Percentiles rank a stretch among this genome's conserved stretches.
These are phyloP conservation scores for Cadophora luteo-olivacea DNA, from an alignment of 2,329 filamentous ascomycete species.

Conservation along the genomic window DNA sequence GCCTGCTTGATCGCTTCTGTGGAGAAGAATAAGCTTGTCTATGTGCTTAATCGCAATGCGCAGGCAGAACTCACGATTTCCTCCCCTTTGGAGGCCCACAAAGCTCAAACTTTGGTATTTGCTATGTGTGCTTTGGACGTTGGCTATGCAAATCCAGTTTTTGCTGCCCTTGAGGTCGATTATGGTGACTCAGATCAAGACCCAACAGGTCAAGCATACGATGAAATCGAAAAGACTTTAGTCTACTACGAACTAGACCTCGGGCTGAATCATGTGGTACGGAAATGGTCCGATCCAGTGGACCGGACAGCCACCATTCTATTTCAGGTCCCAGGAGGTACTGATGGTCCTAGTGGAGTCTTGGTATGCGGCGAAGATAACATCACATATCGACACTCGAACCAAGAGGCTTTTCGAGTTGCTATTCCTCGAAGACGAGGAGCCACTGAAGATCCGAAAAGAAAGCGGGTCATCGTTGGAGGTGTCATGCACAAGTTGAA, in stretches of 20 bases:
- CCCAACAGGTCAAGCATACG: slow-evolving; percentile 79
- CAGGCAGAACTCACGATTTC: slow-evolving; percentile 97
- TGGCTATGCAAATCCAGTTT: slow-evolving; percentile 96
- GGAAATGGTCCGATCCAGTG: slow-evolving; percentile 94
- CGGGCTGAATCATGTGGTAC: slow-evolving; percentile 94
- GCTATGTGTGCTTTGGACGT: slow-evolving; percentile 89
- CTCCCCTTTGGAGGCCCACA: slow-evolving; percentile 95
- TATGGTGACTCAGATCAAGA: slow-evolving; percentile 93
- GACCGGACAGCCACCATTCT: slow-evolving; percentile 88
- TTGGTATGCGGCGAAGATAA: slow-evolving; percentile 94
- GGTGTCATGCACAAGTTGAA: slow-evolving; percentile 99
- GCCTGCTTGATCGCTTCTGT: slow-evolving; percentile 92
- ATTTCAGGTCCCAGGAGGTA: slow-evolving; percentile 94
- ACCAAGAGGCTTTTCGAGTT: slow-evolving; percentile 87
- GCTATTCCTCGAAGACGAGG: slow-evolving; percentile 87
- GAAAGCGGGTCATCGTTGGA: slow-evolving; percentile 85
- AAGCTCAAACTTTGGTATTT: slow-evolving; percentile 88
- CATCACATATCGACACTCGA: slow-evolving; percentile 96
- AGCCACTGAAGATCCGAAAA: slow-evolving; percentile 87
- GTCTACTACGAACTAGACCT: slow-evolving; percentile 98
- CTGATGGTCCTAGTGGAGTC: slow-evolving; percentile 92
- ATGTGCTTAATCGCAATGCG: slow-evolving; percentile 93
- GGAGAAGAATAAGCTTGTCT: slow-evolving; percentile 99
- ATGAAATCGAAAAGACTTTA: slow-evolving; percentile 85
- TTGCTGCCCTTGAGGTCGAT: slow-evolving; percentile 92